These are phyloP conservation scores for Hapsidospora chrysogenum DNA, from an alignment of 495 filamentous ascomycete genomes.

Conservation along the genomic window DNA sequence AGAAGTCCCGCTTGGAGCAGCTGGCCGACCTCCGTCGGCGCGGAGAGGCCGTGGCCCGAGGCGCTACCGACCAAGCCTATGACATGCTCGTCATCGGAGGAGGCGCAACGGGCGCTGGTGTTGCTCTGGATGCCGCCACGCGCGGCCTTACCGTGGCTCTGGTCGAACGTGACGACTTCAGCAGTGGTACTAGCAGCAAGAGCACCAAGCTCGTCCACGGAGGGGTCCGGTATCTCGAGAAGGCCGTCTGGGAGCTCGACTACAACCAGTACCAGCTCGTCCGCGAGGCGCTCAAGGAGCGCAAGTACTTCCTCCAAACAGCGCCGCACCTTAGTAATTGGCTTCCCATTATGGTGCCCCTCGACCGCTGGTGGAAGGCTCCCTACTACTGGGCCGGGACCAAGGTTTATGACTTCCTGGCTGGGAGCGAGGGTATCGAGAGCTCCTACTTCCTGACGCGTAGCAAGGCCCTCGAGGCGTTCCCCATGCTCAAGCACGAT, in stretches of 20 bases:
- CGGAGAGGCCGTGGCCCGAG: too few species aligned
- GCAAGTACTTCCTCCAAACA: conserved; percentile 90
- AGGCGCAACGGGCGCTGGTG: conserved; percentile 82
- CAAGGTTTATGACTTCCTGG: conserved; percentile 87
- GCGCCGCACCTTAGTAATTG: conserved; percentile 88
- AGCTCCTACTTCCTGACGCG: conserved; percentile 92
- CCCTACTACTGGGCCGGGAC: conserved; percentile 97
- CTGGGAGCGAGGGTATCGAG: conserved; percentile 92
- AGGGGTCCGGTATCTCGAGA: conserved; percentile 90
- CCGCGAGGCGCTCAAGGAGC: conserved; percentile 85
- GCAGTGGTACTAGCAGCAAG: conserved; percentile 85
- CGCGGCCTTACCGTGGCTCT: conserved; percentile 84
- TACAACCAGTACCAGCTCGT: conserved; percentile 91
- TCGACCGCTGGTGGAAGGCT: conserved; percentile 93
- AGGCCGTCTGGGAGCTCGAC: conserved; percentile 92
- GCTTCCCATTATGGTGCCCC: conserved; percentile 94
- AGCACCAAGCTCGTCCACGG: conserved; percentile 96
- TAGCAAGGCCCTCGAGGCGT: conserved; percentile 86
- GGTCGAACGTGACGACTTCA: conserved; percentile 93
- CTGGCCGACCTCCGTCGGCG: conserved; percentile 40
- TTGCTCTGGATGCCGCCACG: conserved; percentile 87
- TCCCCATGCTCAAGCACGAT: conserved; percentile 90
- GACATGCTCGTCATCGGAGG: conserved; percentile 85
- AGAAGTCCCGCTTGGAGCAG: conserved; percentile 55
- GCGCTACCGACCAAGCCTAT: conserved; percentile 36